Evolutionary conservation across 345 rosid genomes (phyloP).

Genomic region (Physaria fendleri): DNA sequence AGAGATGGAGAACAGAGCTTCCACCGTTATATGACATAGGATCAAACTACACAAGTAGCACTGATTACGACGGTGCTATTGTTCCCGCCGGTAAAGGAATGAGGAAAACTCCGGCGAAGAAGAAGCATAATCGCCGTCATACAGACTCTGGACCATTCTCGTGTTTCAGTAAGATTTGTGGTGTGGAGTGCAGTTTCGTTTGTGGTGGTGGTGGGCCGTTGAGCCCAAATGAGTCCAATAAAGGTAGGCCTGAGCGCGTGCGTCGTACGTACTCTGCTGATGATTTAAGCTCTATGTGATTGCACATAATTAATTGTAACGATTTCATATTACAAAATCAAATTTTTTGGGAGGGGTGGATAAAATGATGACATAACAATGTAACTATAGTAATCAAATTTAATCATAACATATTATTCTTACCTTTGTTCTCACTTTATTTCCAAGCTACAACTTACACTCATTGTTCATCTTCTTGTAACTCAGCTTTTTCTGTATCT

Average conservation of each 20-base stretch:
- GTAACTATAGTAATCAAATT: too few relatives aligned
- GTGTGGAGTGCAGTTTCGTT: slow-evolving; percentile 58
- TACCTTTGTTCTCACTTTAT: too few relatives aligned
- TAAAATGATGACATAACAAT: too few relatives aligned
- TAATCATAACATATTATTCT: too few relatives aligned
- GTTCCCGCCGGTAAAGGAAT: slow-evolving; percentile 8
- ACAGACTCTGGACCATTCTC: slow-evolving; percentile 45
- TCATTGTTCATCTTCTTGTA: slow-evolving; percentile 9
- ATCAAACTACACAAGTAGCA: slow-evolving; percentile 30
- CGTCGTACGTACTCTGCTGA: too few relatives aligned
- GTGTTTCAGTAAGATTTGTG: slow-evolving; percentile 65
- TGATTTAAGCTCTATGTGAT: too few relatives aligned
- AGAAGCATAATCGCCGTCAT: slow-evolving; percentile 31
- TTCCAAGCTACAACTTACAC: slow-evolving; percentile 1
- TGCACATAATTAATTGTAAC: too few relatives aligned
- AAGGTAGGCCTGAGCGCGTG: too few relatives aligned
- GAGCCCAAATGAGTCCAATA: too few relatives aligned
- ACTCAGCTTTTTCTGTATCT: neutral
- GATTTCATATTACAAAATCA: too few relatives aligned
- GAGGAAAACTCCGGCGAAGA: slow-evolving; percentile 1
- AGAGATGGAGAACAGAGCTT: slow-evolving; percentile 76
- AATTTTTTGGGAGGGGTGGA: too few relatives aligned
- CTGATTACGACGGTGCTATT: neutral
- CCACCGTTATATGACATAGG: slow-evolving; percentile 55
- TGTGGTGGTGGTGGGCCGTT: too few relatives aligned